phyloP scores from a whole-genome alignment of 495 filamentous ascomycete species.

The Xylaria bambusicola region DNA sequence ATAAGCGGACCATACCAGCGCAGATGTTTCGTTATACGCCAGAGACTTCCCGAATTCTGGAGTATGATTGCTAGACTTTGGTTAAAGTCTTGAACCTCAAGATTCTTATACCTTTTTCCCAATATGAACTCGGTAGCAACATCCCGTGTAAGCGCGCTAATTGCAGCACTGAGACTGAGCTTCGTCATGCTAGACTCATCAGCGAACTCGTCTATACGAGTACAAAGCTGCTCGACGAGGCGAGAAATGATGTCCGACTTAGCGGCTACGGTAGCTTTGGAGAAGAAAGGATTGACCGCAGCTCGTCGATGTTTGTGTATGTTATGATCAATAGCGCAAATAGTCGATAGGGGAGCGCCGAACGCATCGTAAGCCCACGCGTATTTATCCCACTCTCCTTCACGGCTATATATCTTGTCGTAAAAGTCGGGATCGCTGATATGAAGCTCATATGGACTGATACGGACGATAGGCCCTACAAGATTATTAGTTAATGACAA shows the following conservation, averaged over 20 bases:
- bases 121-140: slow-evolving; percentile 28
- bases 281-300: slow-evolving; percentile 25
- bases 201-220: slow-evolving; percentile 17
- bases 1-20: slow-evolving; percentile 26
- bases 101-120: slow-evolving; percentile 23
- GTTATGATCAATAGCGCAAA: slow-evolving; percentile 24
- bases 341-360: slow-evolving; percentile 9
- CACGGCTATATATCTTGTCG: slow-evolving; percentile 26
- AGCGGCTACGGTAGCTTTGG: slow-evolving; percentile 23
- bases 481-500: slow-evolving; percentile 19
- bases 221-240: slow-evolving; percentile 26
- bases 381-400: slow-evolving; percentile 31
- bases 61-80: slow-evolving; percentile 15
- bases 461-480: slow-evolving; percentile 31
- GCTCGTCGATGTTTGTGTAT: slow-evolving; percentile 22
- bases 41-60: slow-evolving; percentile 23
- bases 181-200: not conserved
- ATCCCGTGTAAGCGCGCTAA: slow-evolving; percentile 31
- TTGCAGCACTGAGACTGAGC: slow-evolving; percentile 29
- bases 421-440: slow-evolving; percentile 28
- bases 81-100: slow-evolving; percentile 28
- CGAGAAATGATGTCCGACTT: slow-evolving; percentile 19
- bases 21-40: slow-evolving; percentile 33
- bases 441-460: slow-evolving; percentile 34
- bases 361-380: slow-evolving; percentile 27